Percentiles rank a stretch among this genome's conserved stretches.
Evolutionary conservation across 116 monocot genomes (phyloP).

Genomic region (Trichopus zeylanicus): DNA sequence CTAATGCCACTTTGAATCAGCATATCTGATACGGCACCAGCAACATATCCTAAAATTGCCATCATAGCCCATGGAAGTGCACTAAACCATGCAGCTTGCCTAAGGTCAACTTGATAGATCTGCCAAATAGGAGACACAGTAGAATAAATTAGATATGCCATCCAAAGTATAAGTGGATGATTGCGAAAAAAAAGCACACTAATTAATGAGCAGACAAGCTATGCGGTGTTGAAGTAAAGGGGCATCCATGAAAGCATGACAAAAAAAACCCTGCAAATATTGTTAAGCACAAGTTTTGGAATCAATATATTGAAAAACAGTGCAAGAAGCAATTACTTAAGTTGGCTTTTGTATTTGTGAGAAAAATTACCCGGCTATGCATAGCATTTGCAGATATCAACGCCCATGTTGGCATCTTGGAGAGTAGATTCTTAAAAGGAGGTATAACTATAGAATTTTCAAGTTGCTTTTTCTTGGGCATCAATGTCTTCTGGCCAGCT

Average conservation of each 20-base stretch:
- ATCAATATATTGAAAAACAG: neutral
- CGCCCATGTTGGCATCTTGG: slow-evolving; percentile 84
- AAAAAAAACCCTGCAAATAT: slow-evolving; percentile 65
- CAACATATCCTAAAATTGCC: slow-evolving; percentile 83
- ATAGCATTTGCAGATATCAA: slow-evolving; percentile 87
- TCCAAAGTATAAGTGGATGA: neutral
- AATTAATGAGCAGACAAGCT: neutral
- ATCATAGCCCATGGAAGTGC: slow-evolving; percentile 63
- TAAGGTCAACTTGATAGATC: slow-evolving; percentile 72
- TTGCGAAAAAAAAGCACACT: neutral
- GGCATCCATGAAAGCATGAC: slow-evolving; percentile 95
- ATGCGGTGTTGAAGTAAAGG: slow-evolving; percentile 81
- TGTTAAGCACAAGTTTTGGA: no score
- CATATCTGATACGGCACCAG: slow-evolving; percentile 67
- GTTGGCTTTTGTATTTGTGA: neutral
- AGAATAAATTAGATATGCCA: slow-evolving; percentile 12
- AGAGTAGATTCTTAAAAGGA: slow-evolving; percentile 64
- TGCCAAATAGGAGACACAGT: slow-evolving; percentile 13
- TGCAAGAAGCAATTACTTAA: neutral
- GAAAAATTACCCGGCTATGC: slow-evolving; percentile 79
- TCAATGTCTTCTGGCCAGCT: slow-evolving; percentile 17
- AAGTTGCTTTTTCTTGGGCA: neutral
- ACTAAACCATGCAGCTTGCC: slow-evolving; percentile 39
- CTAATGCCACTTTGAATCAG: slow-evolving; percentile 52
- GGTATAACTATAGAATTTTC: slow-evolving; percentile 38